Base-by-base conservation (phyloP, 2,329 filamentous ascomycete species). In the Taxawa tesnikishii region DNA sequence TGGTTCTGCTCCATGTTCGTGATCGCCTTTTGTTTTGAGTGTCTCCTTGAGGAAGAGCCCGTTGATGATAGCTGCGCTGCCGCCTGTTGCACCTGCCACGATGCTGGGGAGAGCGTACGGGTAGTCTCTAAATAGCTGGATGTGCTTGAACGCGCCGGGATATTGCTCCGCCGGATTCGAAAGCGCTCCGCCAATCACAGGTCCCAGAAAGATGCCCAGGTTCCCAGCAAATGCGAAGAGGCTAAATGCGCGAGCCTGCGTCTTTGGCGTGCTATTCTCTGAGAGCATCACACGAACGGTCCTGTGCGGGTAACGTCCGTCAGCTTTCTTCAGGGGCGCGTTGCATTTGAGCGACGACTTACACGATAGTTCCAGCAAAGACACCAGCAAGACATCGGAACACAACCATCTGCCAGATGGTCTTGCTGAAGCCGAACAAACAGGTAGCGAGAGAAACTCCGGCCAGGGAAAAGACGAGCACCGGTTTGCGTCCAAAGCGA, bases 141-240 rank as follows among this genome's bases (percentile, higher is more conserved):
- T 42, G 6, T 55, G 49, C 3, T 61, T 66, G 38, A 87, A 80
- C 1, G 68, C 32, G 0, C 55, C 44, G 1, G 74, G 68, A 45
- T 78, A 84, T 49, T 79, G 73, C 4, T 57, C 45, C 0, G 68
- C 74, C 2, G 82, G 83, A 19, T 80, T 68, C 8, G 79, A 75
- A 1, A 90, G 63, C 1, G 60, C 63, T 32, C 81, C 83, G 26
- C 81, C 63, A 13, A 84, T 47, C 6, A 83, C 46, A 3, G 81
- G 79, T 0, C 82, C 83, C 2, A 83, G 17, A 36, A 83, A 74
- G 27, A 88, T 74, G 4, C 83, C 83, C 6, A 87, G 14, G 42
- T 88, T 88, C 4, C 74, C 73, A 0, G 70, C 63, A 47, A 88
- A 83, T 7, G 80, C 79, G 48, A 87, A 87, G 62, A 74, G 80